A percentile compares a stretch with the other conserved stretches of the same genome.
Conservation (phyloP, 2,329 filamentous ascomycete genomes). For the Plenodomus biglobosus region DNA sequence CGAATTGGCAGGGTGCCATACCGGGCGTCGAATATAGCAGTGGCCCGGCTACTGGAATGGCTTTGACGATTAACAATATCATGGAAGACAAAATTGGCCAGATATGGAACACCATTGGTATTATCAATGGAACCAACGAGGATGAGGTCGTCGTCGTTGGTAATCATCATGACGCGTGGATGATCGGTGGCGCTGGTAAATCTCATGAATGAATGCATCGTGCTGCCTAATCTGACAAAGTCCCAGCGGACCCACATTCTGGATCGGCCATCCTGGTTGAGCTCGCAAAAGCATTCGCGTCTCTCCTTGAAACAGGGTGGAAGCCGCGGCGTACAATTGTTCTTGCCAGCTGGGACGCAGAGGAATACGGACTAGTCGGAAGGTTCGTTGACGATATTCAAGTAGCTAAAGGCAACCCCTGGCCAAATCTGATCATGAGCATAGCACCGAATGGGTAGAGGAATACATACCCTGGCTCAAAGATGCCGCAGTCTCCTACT, state of each 20-base stretch:
- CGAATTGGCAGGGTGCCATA: constrained; percentile 37
- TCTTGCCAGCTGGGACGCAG: constrained; percentile 47
- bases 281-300: constrained; percentile 52
- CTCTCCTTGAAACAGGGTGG: constrained; percentile 53
- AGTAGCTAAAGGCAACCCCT: neutral
- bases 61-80: constrained; percentile 57
- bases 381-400: neutral
- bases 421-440: constrained; percentile 11
- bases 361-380: constrained; percentile 43
- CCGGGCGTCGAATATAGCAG: constrained; percentile 35
- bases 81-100: constrained; percentile 75
- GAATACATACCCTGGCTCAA: constrained; percentile 53
- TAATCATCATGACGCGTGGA: constrained; percentile 58
- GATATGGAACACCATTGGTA: constrained; percentile 73
- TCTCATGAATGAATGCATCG: neutral
- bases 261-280: constrained; percentile 54
- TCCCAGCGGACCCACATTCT: constrained; percentile 52
- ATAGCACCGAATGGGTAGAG: constrained; percentile 52
- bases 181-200: constrained; percentile 51
- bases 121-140: constrained; percentile 65
- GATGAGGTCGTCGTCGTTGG: constrained; percentile 57
- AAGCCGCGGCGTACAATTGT: constrained; percentile 45
- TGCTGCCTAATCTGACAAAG: neutral
- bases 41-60: constrained; percentile 55
- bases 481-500: constrained; percentile 48